Evolutionary conservation across 225 moss, liverwort and hornwort genomes (phyloP).

Genomic region (Bryum argenteum): DNA sequence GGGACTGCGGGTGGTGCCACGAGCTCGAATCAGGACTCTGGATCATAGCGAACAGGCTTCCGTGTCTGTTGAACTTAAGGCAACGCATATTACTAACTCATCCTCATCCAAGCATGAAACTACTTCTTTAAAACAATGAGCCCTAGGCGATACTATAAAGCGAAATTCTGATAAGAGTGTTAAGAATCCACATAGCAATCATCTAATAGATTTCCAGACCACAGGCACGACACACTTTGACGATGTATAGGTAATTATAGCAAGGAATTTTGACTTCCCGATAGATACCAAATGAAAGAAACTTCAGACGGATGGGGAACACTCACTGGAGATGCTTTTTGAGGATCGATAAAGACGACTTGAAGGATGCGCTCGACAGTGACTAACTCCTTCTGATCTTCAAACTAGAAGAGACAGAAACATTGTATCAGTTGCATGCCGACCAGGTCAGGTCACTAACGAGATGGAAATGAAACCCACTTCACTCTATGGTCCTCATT

Average conservation of each 20-base stretch:
- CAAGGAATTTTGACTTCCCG: neutral
- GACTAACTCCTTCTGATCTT: slow-evolving; percentile 92
- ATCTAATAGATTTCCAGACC: neutral
- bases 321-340: slow-evolving; percentile 90
- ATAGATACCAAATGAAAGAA: neutral
- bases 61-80: neutral
- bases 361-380: slow-evolving; percentile 91
- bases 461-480: neutral
- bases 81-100: slow-evolving; percentile 1
- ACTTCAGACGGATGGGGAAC: neutral
- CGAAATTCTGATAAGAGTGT: neutral
- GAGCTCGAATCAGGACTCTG: neutral
- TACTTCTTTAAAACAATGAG: slow-evolving; percentile 3
- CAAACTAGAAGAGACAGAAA: slow-evolving; percentile 61
- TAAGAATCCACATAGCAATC: slow-evolving; percentile 10
- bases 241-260: neutral
- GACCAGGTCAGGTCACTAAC: slow-evolving; percentile 1
- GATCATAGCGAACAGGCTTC: neutral
- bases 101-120: slow-evolving; percentile 1
- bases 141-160: neutral
- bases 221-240: neutral
- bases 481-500: neutral
- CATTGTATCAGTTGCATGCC: slow-evolving; percentile 5
- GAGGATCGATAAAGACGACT: slow-evolving; percentile 91
- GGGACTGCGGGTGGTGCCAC: neutral